phyloP scores from a whole-genome alignment of 2,329 filamentous ascomycete species.

The Cercospora canescens region DNA sequence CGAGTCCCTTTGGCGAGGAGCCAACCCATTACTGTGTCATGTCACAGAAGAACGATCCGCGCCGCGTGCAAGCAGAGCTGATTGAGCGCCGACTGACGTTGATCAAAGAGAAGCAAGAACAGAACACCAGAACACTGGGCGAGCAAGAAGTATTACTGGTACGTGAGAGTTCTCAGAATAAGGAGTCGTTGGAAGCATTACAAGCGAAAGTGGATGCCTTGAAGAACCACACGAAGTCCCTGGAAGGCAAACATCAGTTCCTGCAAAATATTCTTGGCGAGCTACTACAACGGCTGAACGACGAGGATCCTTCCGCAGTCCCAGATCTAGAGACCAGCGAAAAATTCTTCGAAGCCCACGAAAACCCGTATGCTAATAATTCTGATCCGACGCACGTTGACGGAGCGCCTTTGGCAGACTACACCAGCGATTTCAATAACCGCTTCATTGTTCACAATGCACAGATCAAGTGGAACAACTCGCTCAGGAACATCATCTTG shows the following conservation, averaged over 20 bases:
- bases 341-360: slow-evolving; percentile 51
- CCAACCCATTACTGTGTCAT: slow-evolving; percentile 94
- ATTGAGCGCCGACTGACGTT: slow-evolving; percentile 79
- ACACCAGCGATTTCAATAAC: slow-evolving; percentile 94
- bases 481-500: slow-evolving; percentile 90
- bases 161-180: slow-evolving; percentile 52
- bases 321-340: slow-evolving; percentile 47
- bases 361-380: slow-evolving; percentile 45
- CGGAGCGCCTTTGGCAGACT: slow-evolving; percentile 72
- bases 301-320: slow-evolving; percentile 55
- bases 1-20: slow-evolving; percentile 89
- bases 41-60: slow-evolving; percentile 72
- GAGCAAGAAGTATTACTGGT: slow-evolving; percentile 69
- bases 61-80: slow-evolving; percentile 81
- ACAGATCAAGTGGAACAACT: slow-evolving; percentile 98
- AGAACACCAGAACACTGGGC: slow-evolving; percentile 70
- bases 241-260: slow-evolving; percentile 60
- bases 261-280: slow-evolving; percentile 59
- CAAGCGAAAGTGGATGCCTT: slow-evolving; percentile 58
- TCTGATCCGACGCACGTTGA: slow-evolving; percentile 59
- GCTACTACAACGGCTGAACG: slow-evolving; percentile 55
- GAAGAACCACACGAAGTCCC: slow-evolving; percentile 56
- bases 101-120: slow-evolving; percentile 73
- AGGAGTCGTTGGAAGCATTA: slow-evolving; percentile 49
- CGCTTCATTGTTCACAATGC: slow-evolving; percentile 97